A percentile compares a stretch with the other conserved stretches of the same genome.
Conservation (phyloP, 2,329 filamentous ascomycete species). For the Xylaria sp. region DNA sequence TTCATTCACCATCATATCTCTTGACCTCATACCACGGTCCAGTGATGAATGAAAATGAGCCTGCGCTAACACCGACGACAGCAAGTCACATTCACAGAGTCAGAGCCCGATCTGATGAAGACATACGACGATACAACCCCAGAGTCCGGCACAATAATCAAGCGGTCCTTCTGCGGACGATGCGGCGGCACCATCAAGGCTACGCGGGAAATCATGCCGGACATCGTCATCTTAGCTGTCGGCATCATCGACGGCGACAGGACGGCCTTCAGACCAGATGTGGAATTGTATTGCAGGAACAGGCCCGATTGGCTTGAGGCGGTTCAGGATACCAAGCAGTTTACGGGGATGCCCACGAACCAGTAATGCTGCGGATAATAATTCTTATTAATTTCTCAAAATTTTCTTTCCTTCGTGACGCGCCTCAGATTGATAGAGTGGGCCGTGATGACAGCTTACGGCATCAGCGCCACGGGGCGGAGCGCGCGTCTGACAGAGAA, state of each 20-base stretch:
- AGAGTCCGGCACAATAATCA: constrained; percentile 19
- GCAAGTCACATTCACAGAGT: constrained; percentile 20
- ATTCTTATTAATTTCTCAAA: too few species aligned
- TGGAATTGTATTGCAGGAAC: constrained; percentile 18
- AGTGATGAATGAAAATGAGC: too few species aligned
- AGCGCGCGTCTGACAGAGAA: too few species aligned
- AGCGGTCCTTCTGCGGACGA: constrained; percentile 23
- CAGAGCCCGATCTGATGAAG: constrained; percentile 15
- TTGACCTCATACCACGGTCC: too few species aligned
- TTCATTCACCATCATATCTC: too few species aligned
- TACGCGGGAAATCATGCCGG: not conserved
- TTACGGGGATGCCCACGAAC: constrained; percentile 5
- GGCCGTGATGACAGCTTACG: too few species aligned
- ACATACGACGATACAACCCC: constrained; percentile 17
- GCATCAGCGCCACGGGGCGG: too few species aligned
- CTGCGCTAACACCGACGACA: constrained; percentile 6
- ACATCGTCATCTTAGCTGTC: constrained; percentile 14
- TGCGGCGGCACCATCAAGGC: constrained; percentile 20
- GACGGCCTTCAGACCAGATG: constrained; percentile 12
- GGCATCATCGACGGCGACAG: constrained; percentile 25
- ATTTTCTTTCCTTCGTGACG: too few species aligned
- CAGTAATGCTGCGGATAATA: not conserved
- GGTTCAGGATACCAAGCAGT: constrained; percentile 2
- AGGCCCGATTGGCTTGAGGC: constrained; percentile 16
- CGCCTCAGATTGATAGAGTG: too few species aligned